Evolutionary conservation across 371 early-diverging fungal genomes (phyloP).

Genomic region (Rhizopus arrhizus): DNA sequence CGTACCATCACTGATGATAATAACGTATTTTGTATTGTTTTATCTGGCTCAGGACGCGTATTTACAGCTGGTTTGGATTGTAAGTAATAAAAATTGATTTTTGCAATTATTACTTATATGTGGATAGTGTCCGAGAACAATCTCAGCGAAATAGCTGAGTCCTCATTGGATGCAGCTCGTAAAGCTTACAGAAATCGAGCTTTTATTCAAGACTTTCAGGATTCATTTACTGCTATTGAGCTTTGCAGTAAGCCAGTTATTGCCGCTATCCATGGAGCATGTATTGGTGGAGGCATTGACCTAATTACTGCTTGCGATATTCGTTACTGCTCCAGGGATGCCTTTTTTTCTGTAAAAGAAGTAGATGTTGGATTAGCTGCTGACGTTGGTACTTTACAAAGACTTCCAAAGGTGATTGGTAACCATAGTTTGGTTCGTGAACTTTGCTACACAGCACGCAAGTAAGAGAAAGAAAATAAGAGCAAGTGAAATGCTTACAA

Average conservation of each 20-base stretch:
- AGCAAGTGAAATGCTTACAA: background rate
- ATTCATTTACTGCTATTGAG: slow-evolving; percentile 76
- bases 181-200: slow-evolving; percentile 48
- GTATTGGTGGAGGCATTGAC: slow-evolving; percentile 92
- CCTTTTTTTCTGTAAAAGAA: slow-evolving; percentile 87
- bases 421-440: slow-evolving; percentile 91
- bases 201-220: slow-evolving; percentile 64
- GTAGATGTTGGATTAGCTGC: slow-evolving; percentile 92
- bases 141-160: slow-evolving; percentile 7
- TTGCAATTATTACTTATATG: background rate
- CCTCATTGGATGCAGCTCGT: slow-evolving; percentile 55
- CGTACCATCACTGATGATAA: slow-evolving; percentile 57
- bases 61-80: slow-evolving; percentile 91
- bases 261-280: slow-evolving; percentile 83
- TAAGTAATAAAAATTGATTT: slow-evolving; percentile 40
- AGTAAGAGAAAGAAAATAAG: slow-evolving; percentile 31
- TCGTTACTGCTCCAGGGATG: slow-evolving; percentile 79
- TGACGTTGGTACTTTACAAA: slow-evolving; percentile 89
- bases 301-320: slow-evolving; percentile 91
- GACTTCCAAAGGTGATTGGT: slow-evolving; percentile 92
- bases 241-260: slow-evolving; percentile 87
- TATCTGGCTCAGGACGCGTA: slow-evolving; percentile 73
- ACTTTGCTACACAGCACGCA: slow-evolving; percentile 82
- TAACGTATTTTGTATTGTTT: slow-evolving; percentile 74
- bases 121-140: slow-evolving; percentile 27